Conservation (phyloP, 805 yeast species). For the Wickerhamiella spandovensis region DNA sequence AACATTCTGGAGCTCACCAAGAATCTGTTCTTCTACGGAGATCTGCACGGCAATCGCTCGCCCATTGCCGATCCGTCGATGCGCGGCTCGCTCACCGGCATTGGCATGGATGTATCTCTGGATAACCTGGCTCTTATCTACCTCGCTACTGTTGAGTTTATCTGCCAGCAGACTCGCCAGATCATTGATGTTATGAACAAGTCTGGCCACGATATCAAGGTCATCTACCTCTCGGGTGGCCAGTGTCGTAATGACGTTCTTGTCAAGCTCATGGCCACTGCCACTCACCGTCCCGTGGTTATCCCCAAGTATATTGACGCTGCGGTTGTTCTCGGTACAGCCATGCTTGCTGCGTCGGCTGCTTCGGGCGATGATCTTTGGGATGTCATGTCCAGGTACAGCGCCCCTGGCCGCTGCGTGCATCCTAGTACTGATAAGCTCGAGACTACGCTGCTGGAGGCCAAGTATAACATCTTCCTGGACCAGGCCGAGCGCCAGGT, state of each 20-base stretch:
- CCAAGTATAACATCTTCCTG: conserved; percentile 73
- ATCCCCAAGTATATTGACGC: conserved; percentile 94
- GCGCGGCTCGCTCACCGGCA: conserved; percentile 88
- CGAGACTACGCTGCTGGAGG: conserved; percentile 57
- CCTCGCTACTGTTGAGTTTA: conserved; percentile 90
- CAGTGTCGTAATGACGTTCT: conserved; percentile 87
- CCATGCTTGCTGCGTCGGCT: conserved; percentile 89
- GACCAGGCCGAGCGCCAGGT: conserved; percentile 80
- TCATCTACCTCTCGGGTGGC: conserved; percentile 89
- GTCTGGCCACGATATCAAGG: conserved; percentile 62
- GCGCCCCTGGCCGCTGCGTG: conserved; percentile 73
- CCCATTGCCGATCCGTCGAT: conserved; percentile 94
- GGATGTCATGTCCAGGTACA: conserved; percentile 73
- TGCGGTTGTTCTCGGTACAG: conserved; percentile 93
- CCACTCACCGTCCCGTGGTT: conserved; percentile 81
- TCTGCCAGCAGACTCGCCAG: conserved; percentile 94
- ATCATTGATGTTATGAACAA: conserved; percentile 74
- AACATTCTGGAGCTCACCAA: conserved; percentile 72
- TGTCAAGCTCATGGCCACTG: conserved; percentile 82
- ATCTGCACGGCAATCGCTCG: conserved; percentile 89
- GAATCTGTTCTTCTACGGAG: conserved; percentile 87
- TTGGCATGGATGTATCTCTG: conserved; percentile 76
- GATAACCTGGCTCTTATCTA: conserved; percentile 77
- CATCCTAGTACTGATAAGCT: conserved; percentile 48
- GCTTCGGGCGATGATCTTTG: conserved; percentile 58